Evolutionary conservation across 495 filamentous ascomycete genomes (phyloP).

Genomic region (Lepraria neglecta): DNA sequence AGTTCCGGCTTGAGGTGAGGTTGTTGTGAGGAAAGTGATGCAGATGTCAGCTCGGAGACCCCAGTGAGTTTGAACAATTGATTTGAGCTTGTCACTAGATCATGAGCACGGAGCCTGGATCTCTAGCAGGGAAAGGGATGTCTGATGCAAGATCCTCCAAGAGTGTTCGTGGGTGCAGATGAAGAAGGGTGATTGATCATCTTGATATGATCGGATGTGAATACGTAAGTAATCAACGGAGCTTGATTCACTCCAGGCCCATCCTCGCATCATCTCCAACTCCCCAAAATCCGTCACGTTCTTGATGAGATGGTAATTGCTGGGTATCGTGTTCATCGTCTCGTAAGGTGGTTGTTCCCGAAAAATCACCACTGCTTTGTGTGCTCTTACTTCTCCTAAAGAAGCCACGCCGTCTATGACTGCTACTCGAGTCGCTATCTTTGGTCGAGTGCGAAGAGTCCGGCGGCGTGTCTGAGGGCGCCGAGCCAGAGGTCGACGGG

Average conservation of each 20-base stretch:
- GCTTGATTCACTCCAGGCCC: conserved; percentile 42
- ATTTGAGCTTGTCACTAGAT: too few relatives aligned
- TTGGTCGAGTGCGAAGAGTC: conserved; percentile 34
- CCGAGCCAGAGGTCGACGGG: conserved; percentile 26
- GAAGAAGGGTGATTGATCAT: too few relatives aligned
- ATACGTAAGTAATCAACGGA: too few relatives aligned
- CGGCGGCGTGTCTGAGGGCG: conserved; percentile 23
- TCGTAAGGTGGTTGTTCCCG: conserved; percentile 39
- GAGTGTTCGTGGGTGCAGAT: too few relatives aligned
- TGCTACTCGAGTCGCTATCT: conserved; percentile 27
- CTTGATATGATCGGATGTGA: too few relatives aligned
- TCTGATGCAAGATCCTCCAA: too few relatives aligned
- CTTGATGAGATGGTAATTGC: conserved; percentile 32
- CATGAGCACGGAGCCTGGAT: too few relatives aligned
- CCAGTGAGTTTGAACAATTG: too few relatives aligned
- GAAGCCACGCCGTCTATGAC: conserved; percentile 33
- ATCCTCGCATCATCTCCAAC: conserved; percentile 48
- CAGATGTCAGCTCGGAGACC: too few relatives aligned
- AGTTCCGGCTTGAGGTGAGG: too few relatives aligned
- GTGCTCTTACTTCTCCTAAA: conserved; percentile 29
- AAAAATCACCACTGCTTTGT: conserved; percentile 37
- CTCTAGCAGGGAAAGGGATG: too few relatives aligned
- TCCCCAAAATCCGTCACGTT: conserved; percentile 41
- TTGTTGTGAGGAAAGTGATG: too few relatives aligned
- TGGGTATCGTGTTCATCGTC: conserved; percentile 46